A percentile compares a stretch with the other conserved stretches of the same genome.
Evolutionary conservation across 495 filamentous ascomycete genomes (phyloP).

Genomic region (Margaritispora aquatica): DNA sequence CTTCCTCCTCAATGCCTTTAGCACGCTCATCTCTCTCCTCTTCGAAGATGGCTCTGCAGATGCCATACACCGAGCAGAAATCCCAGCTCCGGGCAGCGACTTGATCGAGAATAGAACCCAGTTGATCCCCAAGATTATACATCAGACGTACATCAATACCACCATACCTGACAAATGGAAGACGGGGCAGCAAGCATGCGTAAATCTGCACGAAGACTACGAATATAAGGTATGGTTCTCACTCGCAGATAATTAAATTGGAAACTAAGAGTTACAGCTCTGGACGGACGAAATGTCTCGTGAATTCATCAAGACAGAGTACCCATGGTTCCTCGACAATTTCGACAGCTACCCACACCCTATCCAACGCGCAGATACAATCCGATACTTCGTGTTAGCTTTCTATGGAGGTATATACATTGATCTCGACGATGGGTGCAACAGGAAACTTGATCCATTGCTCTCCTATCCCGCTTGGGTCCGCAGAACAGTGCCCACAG

Average conservation of each 20-base stretch:
- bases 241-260: neutral
- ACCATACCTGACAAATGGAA: constrained; percentile 70
- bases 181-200: constrained; percentile 65
- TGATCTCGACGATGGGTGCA: constrained; percentile 86
- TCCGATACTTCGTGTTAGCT: constrained; percentile 80
- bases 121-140: constrained; percentile 82
- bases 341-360: constrained; percentile 75
- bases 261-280: constrained; percentile 44
- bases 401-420: constrained; percentile 86
- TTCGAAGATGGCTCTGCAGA: constrained; percentile 61
- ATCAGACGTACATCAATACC: constrained; percentile 64
- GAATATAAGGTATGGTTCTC: constrained; percentile 63
- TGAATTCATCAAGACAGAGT: constrained; percentile 65
- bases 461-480: constrained; percentile 79
- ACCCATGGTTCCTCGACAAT: constrained; percentile 81
- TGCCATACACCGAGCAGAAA: constrained; percentile 56
- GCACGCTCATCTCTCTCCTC: constrained; percentile 56
- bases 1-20: constrained; percentile 55
- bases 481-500: constrained; percentile 72
- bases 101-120: constrained; percentile 28
- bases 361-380: constrained; percentile 82
- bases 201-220: constrained; percentile 69
- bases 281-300: constrained; percentile 77
- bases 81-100: constrained; percentile 57
- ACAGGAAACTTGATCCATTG: constrained; percentile 72